A percentile compares a stretch with the other conserved stretches of the same genome.
phyloP scores from a whole-genome alignment of 441 rosid species.

The Euphorbia schlechtendalii region DNA sequence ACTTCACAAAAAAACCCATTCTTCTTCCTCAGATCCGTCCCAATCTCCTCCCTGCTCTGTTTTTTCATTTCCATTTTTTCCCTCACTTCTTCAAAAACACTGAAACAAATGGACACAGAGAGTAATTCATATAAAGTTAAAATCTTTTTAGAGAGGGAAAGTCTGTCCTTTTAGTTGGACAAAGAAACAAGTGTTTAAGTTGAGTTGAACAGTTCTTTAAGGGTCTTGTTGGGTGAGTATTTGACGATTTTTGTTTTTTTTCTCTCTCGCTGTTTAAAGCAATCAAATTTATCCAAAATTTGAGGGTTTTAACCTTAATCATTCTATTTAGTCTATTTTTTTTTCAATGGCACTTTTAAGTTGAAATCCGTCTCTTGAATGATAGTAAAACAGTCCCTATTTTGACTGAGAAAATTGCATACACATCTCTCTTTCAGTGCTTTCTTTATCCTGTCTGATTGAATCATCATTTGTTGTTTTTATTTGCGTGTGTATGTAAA shows the following conservation, averaged over 20 bases:
- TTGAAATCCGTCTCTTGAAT: slow-evolving; percentile 30
- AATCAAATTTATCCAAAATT: slow-evolving; percentile 18
- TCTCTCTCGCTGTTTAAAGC: slow-evolving; percentile 17
- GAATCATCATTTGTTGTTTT: slow-evolving; percentile 21
- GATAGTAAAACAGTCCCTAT: slow-evolving; percentile 24
- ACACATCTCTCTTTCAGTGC: slow-evolving; percentile 22
- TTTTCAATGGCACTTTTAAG: slow-evolving; percentile 39
- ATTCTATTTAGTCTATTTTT: too few species aligned
- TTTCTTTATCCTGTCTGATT: slow-evolving; percentile 20
- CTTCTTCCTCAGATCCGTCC: slow-evolving; percentile 38
- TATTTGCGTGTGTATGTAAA: slow-evolving; percentile 18
- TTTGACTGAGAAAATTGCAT: slow-evolving; percentile 10
- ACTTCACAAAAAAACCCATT: slow-evolving; percentile 24
- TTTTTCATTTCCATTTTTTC: slow-evolving; percentile 11
- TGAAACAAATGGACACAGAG: slow-evolving; percentile 2
- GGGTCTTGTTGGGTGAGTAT: slow-evolving; percentile 11
- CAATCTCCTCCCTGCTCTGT: slow-evolving; percentile 18
- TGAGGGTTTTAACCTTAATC: too few species aligned
- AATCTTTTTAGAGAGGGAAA: slow-evolving; percentile 11
- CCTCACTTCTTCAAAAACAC: slow-evolving; percentile 3
- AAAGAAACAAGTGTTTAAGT: slow-evolving; percentile 7
- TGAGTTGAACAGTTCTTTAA: background rate
- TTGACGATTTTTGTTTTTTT: background rate
- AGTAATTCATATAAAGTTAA: background rate
- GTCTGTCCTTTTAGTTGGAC: slow-evolving; percentile 15